Evolutionary conservation across 768 basidiomycete genomes (phyloP), one percentile per base, ranked within the genome.

Genomic region (Artomyces pyxidatus): DNA sequence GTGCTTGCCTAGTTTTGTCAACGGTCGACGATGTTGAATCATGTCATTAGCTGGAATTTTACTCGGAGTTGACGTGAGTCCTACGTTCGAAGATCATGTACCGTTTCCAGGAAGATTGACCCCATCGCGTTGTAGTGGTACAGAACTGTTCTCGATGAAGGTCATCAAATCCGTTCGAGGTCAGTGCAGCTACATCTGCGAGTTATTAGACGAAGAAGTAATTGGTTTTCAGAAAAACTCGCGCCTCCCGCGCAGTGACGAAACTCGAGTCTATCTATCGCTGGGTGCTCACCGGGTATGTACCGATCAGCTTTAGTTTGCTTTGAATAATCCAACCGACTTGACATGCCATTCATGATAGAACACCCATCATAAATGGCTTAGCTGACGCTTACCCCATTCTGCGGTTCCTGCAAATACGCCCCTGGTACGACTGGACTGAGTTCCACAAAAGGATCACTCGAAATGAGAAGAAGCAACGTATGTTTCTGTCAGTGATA

Each of bases 271-370:
- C 77, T 0, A 69, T 58, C 16, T 74, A 80, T 59, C 71, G 83
- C 32, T 88, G 87, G 87, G 76, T 75, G 53, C 65, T 86, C 8
- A 85, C 82, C 22, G 81, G 80, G 73, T 76, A 59, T 17, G 68
- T 50, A 3, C 22, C 11, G 23, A 16, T 17, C 40, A 43, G 4
- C 14, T 39, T 46, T 6, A 3, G 14, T 62, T 17, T 39, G 29
- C 21, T 32, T 23, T 52, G 44, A 45, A 48, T 21, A 19, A 32
- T 23, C 16, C 8, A 12, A 48, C 30, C 16, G 21, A 32, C 42
- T 26, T 7, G 19, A 29, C 3, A 40, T 32, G 17, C 11, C 19
- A 23, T 23, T 22, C 29, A 46, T 22, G 32, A 14, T 37, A 76
- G 80, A 1, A 85, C 83, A 0, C 80, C 81, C 0, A 78, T 87